Evolutionary conservation across 1,139 yeast genomes (phyloP), one percentile per base, ranked within the genome.

Genomic region (Debaryomyces fabryi): DNA sequence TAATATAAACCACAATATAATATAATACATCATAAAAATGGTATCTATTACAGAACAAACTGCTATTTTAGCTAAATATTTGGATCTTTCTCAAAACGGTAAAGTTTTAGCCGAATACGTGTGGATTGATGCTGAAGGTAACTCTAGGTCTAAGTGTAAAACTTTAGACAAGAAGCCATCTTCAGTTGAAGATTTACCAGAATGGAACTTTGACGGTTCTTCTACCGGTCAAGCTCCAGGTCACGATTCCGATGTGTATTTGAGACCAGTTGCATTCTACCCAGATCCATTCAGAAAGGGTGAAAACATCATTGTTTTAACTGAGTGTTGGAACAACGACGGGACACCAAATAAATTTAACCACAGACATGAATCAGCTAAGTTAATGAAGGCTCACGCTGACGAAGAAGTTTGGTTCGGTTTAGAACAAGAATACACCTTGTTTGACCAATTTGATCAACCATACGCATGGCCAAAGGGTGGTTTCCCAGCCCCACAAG

Each of bases 401-500:
- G 82, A 79, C 56, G 91, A 89, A 72, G 82, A 82, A 60, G 85
- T 91, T 64, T 93, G 99, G 99, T 93, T 93, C 64, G 99, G 99
- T 73, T 82, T 93, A 66, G 99, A 93, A 79, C 99, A 93, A 80
- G 99, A 93, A 76, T 93, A 93, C 81, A 93, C 99, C 58, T 78
- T 93, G 69, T 88, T 93, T 67, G 99, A 93, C 73, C 87, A 88
- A 72, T 86, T 72, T 65, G 96, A 89, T 71, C 78, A 87, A 63
- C 93, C 88, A 52, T 93, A 91, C 74, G 98, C 97, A 60, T 93
- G 99, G 99, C 99, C 99, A 74, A 85, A 88, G 80, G 98, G 98
- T 64, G 99, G 99, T 54, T 93, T 83, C 93, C 99, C 99, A 69
- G 99, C 97, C 59, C 99, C 99, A 58, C 99, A 93, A 79, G 99